These are phyloP conservation scores for Tolypocladium endophyticum DNA, from an alignment of 2,329 filamentous ascomycete species.

Conservation along the genomic window DNA sequence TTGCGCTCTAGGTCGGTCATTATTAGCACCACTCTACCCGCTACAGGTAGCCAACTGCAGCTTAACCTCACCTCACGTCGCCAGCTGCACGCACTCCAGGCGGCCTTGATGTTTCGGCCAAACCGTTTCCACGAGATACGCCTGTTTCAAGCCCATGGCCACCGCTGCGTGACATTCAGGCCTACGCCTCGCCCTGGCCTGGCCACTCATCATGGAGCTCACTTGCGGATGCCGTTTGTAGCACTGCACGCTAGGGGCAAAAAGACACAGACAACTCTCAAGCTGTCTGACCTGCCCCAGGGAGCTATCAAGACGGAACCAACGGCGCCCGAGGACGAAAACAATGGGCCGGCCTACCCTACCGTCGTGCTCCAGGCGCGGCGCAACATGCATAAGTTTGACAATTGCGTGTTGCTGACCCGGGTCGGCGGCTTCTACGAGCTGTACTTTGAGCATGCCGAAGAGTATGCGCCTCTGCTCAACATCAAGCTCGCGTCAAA, in stretches of 20 bases:
- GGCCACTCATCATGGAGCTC: neutral
- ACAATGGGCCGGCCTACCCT: conserved; percentile 54
- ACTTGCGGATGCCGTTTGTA: conserved; percentile 8
- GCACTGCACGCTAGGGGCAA: conserved; percentile 30
- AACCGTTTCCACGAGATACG: conserved; percentile 1
- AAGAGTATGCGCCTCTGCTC: conserved; percentile 74
- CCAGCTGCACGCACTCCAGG: neutral
- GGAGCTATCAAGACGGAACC: conserved; percentile 26
- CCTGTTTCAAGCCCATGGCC: neutral
- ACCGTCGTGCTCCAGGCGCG: conserved; percentile 81
- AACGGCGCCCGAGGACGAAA: conserved; percentile 23
- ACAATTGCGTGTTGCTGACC: conserved; percentile 83
- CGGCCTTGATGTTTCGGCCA: conserved; percentile 9
- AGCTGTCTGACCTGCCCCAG: conserved; percentile 47
- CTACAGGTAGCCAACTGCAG: neutral
- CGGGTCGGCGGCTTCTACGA: conserved; percentile 95
- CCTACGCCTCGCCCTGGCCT: neutral
- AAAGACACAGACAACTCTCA: conserved; percentile 43
- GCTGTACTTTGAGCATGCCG: conserved; percentile 92
- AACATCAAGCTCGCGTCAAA: conserved; percentile 79
- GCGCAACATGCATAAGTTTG: conserved; percentile 83
- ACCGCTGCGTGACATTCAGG: neutral
- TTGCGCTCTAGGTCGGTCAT: too few species aligned
- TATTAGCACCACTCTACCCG: neutral
- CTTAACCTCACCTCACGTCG: neutral